These are phyloP conservation scores for Chaetomium olivaceum DNA, from an alignment of 2,329 filamentous ascomycete species.

Conservation along the genomic window DNA sequence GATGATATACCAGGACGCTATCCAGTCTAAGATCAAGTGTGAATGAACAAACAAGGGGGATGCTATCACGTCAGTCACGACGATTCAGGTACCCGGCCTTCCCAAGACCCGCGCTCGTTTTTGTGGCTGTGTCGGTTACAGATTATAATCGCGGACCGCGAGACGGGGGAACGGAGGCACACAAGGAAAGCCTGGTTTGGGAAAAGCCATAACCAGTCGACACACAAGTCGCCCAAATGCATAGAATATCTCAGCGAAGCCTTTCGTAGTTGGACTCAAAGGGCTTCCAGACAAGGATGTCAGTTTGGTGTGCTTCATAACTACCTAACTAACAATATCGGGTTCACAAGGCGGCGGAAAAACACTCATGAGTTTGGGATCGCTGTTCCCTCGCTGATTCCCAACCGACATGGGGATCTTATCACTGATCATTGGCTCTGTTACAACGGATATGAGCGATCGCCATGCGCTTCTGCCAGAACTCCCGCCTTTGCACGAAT, in stretches of 20 bases:
- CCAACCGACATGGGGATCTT: background rate
- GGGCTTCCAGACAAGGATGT: background rate
- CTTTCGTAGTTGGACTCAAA: background rate
- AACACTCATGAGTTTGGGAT: background rate
- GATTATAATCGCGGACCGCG: background rate
- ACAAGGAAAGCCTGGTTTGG: background rate
- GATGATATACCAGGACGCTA: background rate
- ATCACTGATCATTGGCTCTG: slow-evolving; percentile 8
- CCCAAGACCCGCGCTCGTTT: background rate
- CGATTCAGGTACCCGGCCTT: slow-evolving; percentile 16
- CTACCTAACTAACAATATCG: background rate
- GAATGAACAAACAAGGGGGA: background rate
- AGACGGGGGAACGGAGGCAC: background rate
- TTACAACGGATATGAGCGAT: slow-evolving; percentile 2
- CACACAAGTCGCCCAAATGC: no score
- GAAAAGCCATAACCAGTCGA: background rate
- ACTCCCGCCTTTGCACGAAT: background rate
- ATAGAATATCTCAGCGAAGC: no score
- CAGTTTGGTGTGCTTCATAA: background rate
- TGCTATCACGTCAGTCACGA: background rate
- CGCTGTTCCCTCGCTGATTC: background rate
- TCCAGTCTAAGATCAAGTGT: background rate
- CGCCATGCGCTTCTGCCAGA: slow-evolving; percentile 7
- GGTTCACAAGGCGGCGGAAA: background rate
- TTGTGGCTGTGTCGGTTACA: background rate